Base-by-base conservation (phyloP, 2,329 filamentous ascomycete genomes). In the Penicillium sp. region DNA sequence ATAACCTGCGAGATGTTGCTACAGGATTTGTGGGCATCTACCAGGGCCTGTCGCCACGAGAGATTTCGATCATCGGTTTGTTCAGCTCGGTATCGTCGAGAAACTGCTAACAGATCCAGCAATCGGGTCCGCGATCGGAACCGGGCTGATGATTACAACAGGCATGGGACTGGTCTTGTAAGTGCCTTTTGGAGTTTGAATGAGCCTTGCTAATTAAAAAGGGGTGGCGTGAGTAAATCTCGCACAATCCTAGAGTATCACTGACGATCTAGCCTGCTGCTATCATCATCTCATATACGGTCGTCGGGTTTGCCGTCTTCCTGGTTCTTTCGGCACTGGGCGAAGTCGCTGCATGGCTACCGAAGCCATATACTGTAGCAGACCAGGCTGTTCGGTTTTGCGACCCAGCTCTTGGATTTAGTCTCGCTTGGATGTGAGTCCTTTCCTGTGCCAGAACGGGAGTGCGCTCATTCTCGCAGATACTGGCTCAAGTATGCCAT, bases 301-400 rank as follows among this genome's bases (percentile, higher is more conserved):
- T 60, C 15, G 59, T 65, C 23, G 62, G 62, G 3, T 50, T 63
- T 16, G 37, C 89, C 30, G 84, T 88, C 45, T 90, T 79, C 62
- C 66, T 85, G 26, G 83, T 89, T 49, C 85, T 90, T 77, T 79
- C 78, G 37, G 81, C 78, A 27, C 74, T 90, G 4, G 85, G 84
- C 39, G 84, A 89, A 62, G 88, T 90, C 78, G 82, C 84, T 9
- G 77, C 84, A 35, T 90, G 83, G 82, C 64, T 90, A 27, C 85
- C 85, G 31, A 73, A 85, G 53, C 76, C 77, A 42, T 77, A 80
- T 55, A 85, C 84, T 48, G 88, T 90, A 62, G 82, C 83, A 33
- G 84, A 82, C 51, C 88, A 89, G 60, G 85, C 85, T 13, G 73
- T 79, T 41, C 75, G 85, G 29, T 90, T 86, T 66, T 84, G 80